Evolutionary conservation across 2,329 filamentous ascomycete species (phyloP), one percentile per base, ranked within the genome.

Genomic region (Fusarium ambrosium): DNA sequence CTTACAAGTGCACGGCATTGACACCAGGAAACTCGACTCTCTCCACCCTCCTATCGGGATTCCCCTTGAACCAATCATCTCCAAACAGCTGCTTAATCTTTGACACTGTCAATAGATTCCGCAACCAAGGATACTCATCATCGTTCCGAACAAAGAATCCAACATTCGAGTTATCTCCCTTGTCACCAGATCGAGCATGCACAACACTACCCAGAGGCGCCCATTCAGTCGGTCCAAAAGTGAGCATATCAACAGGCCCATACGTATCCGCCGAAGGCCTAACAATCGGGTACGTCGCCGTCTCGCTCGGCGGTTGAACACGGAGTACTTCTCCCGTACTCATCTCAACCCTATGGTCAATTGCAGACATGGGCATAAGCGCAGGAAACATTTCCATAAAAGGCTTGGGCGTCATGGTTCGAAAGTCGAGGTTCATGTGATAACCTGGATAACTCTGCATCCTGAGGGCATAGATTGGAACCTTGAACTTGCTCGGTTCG

Each of bases 101-200:
- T 1, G 79, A 77, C 10, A 80, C 77, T 1, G 82, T 87, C 73
- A 89, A 78, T 6, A 87, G 53, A 2, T 79, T 80, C 39, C 84
- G 81, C 16, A 88, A 72, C 86, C 86, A 87, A 6, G 84, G 80
- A 71, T 83, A 88, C 73, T 87, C 85, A 55, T 86, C 84, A 1
- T 79, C 77, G 20, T 83, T 71, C 6, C 84, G 79, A 6, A 86
- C 84, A 72, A 86, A 89, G 69, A 87, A 83, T 0, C 86, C 86
- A 5, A 86, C 80, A 59, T 87, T 87, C 36, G 80, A 81, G 71
- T 87, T 83, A 0, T 82, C 80, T 0, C 82, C 85, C 68, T 87
- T 88, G 61, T 88, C 86, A 0, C 82, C 82, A 0, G 82, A 82
- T 1, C 82, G 62, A 1, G 74, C 82, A 6, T 80, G 78, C 2